A percentile compares a stretch with the other conserved stretches of the same genome.
Evolutionary conservation across 2,329 filamentous ascomycete species (phyloP).

Genomic region (Aspergillus tubingensis): DNA sequence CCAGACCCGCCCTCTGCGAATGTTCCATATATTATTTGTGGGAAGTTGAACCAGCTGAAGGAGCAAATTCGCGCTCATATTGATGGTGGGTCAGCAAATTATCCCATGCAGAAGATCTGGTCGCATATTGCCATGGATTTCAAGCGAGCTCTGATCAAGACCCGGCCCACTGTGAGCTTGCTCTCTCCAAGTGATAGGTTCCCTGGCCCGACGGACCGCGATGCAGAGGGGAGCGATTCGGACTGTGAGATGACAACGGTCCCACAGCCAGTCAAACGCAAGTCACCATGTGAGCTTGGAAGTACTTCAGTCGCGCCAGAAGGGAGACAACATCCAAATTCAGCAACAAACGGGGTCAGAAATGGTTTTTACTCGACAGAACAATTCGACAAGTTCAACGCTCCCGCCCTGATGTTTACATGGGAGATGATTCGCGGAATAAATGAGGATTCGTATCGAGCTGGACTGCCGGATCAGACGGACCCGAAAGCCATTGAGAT

Average conservation of each 20-base stretch:
- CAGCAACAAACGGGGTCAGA: neutral
- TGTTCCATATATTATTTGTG: slow-evolving; percentile 65
- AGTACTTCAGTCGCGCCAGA: slow-evolving; percentile 3
- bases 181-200: slow-evolving; percentile 38
- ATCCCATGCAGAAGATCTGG: slow-evolving; percentile 49
- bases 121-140: slow-evolving; percentile 54
- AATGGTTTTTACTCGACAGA: slow-evolving; percentile 17
- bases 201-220: slow-evolving; percentile 30
- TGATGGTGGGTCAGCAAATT: slow-evolving; percentile 48
- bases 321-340: neutral
- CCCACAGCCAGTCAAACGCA: slow-evolving; percentile 24
- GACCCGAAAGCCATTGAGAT: slow-evolving; percentile 62
- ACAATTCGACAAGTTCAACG: slow-evolving; percentile 26
- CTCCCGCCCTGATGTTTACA: slow-evolving; percentile 26
- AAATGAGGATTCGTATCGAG: slow-evolving; percentile 56
- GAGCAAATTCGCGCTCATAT: slow-evolving; percentile 56
- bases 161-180: slow-evolving; percentile 38
- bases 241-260: slow-evolving; percentile 30
- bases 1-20: slow-evolving; percentile 68
- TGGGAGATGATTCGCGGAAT: slow-evolving; percentile 53
- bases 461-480: slow-evolving; percentile 61
- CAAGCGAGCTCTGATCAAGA: slow-evolving; percentile 49
- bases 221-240: slow-evolving; percentile 19
- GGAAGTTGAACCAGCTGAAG: slow-evolving; percentile 61
- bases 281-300: slow-evolving; percentile 12